A percentile compares a stretch with the other conserved stretches of the same genome.
phyloP scores from a whole-genome alignment of 768 basidiomycete genomes.

The Pulveroboletus sp. region DNA sequence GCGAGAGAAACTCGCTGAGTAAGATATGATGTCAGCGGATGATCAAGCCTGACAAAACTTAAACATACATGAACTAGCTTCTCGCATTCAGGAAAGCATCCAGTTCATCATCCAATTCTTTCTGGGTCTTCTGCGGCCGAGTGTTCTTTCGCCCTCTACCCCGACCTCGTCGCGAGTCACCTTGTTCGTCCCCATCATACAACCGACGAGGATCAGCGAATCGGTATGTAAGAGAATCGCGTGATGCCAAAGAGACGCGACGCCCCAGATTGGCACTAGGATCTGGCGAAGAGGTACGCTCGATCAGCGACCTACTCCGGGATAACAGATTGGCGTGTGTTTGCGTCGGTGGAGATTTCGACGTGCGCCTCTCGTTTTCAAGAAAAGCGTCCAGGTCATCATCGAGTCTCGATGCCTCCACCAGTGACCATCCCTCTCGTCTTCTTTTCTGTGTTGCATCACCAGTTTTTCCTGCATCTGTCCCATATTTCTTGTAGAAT shows the following conservation, averaged over 20 bases:
- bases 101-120: slow-evolving; percentile 79
- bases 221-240: slow-evolving; percentile 18
- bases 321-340: slow-evolving; percentile 66
- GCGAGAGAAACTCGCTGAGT: neutral
- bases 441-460: slow-evolving; percentile 36
- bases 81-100: slow-evolving; percentile 68
- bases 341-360: slow-evolving; percentile 48
- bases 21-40: slow-evolving; percentile 2
- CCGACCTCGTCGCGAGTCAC: slow-evolving; percentile 25
- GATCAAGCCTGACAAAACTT: neutral
- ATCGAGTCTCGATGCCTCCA: slow-evolving; percentile 48
- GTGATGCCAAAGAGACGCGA: slow-evolving; percentile 40
- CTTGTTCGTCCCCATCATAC: slow-evolving; percentile 20
- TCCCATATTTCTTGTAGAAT: slow-evolving; percentile 76
- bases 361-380: slow-evolving; percentile 37
- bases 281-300: slow-evolving; percentile 50
- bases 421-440: slow-evolving; percentile 29
- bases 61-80: slow-evolving; percentile 27
- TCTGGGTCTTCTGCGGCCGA: slow-evolving; percentile 54
- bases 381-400: slow-evolving; percentile 69
- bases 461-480: slow-evolving; percentile 55
- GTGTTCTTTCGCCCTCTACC: slow-evolving; percentile 36
- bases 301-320: slow-evolving; percentile 48
- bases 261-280: slow-evolving; percentile 37
- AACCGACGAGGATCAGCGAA: slow-evolving; percentile 15